Conservation (phyloP, 441 rosid species). For the Corymbia calophylla region DNA sequence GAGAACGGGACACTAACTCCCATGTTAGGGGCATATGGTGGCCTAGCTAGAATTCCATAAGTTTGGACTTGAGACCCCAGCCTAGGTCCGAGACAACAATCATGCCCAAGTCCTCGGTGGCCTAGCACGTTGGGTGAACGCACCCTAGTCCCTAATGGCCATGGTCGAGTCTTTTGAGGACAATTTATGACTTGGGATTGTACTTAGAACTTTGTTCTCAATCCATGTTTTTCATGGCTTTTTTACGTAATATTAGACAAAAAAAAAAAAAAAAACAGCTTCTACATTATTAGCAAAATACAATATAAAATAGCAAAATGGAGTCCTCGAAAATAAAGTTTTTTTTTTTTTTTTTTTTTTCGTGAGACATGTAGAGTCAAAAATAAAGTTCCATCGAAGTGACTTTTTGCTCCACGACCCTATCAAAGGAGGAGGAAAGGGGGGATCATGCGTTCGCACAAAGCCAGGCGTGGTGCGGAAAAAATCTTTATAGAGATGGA, state of each 20-base stretch:
- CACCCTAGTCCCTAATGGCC: fast-evolving
- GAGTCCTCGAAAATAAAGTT: neutral
- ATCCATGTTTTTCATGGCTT: too few relatives aligned
- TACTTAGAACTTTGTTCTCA: neutral
- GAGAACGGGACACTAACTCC: neutral
- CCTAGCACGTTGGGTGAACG: neutral
- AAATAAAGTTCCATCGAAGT: neutral
- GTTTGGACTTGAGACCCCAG: fast-evolving
- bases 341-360: too few relatives aligned
- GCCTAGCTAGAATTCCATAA: neutral
- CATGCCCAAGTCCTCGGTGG: fast-evolving
- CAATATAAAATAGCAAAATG: neutral
- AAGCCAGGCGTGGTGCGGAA: neutral
- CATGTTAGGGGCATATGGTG: neutral
- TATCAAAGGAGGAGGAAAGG: neutral
- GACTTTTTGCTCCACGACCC: neutral
- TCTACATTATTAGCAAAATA: neutral
- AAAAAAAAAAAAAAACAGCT: fast-evolving
- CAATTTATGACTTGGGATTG: neutral
- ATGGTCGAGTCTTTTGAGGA: neutral
- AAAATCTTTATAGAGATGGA: neutral
- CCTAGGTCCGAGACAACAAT: fast-evolving
- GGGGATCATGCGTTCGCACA: neutral
- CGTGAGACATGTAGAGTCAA: neutral
- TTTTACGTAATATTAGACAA: neutral